A percentile compares a stretch with the other conserved stretches of the same genome.
phyloP scores from a whole-genome alignment of 2,329 filamentous ascomycete genomes.

The Calonectria pauciramosa region DNA sequence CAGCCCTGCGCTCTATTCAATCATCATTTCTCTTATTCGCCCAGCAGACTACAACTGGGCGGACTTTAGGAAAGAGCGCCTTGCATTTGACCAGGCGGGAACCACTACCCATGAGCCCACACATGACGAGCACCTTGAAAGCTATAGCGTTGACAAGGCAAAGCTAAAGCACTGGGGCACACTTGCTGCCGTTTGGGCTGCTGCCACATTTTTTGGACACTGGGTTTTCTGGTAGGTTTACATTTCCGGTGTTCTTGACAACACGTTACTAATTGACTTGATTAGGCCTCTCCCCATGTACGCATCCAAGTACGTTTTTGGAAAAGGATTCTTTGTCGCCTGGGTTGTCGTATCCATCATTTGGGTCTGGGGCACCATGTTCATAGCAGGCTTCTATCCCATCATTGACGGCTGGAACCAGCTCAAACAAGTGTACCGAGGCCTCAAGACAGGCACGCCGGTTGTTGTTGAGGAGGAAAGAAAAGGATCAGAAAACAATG shows the following conservation, averaged over 20 bases:
- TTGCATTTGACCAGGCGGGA: slow-evolving; percentile 52
- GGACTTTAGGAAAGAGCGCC: slow-evolving; percentile 55
- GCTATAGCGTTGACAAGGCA: slow-evolving; percentile 49
- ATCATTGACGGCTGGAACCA: slow-evolving; percentile 59
- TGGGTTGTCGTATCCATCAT: slow-evolving; percentile 66
- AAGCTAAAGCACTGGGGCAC: slow-evolving; percentile 61
- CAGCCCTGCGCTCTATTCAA: slow-evolving; percentile 58
- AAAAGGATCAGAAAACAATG: neutral
- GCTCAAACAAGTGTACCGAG: slow-evolving; percentile 35
- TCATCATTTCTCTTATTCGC: slow-evolving; percentile 60
- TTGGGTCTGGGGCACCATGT: slow-evolving; percentile 66
- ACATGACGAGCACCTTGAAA: slow-evolving; percentile 42
- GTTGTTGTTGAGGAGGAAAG: neutral
- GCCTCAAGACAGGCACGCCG: slow-evolving; percentile 1
- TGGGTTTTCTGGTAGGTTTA: slow-evolving; percentile 63
- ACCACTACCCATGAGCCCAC: slow-evolving; percentile 30
- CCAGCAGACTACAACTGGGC: slow-evolving; percentile 58
- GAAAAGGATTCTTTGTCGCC: slow-evolving; percentile 61
- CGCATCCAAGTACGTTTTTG: slow-evolving; percentile 63
- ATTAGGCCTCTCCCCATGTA: slow-evolving; percentile 67
- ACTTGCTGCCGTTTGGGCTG: slow-evolving; percentile 50
- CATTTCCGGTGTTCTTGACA: neutral
- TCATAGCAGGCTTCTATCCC: slow-evolving; percentile 64
- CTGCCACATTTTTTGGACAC: slow-evolving; percentile 65
- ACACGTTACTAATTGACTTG: neutral